These are phyloP conservation scores for Grigorovia jiainica DNA, from an alignment of 805 yeast species.

Conservation along the genomic window DNA sequence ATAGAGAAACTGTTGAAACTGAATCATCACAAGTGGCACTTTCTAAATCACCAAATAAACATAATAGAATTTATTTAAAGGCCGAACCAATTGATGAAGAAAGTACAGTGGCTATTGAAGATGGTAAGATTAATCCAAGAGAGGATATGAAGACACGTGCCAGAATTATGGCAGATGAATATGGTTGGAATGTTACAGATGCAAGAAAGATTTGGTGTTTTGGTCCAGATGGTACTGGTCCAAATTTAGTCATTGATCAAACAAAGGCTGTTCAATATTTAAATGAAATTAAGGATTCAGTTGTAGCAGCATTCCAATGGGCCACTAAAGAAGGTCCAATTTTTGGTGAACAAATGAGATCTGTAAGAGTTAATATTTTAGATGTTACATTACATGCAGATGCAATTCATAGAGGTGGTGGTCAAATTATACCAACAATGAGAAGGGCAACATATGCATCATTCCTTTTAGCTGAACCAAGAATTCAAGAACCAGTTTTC, in stretches of 20 bases:
- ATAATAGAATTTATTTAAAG: conserved; percentile 97
- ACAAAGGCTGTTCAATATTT: conserved; percentile 99
- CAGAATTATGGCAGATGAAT: conserved; percentile 96
- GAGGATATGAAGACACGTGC: conserved; percentile 99
- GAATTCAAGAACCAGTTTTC: conserved; percentile 98
- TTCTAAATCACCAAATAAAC: conserved; percentile 99
- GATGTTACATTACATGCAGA: conserved; percentile 99
- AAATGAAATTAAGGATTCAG: conserved; percentile 97
- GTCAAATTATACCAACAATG: conserved; percentile 99
- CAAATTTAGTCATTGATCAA: conserved; percentile 97
- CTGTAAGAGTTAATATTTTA: conserved; percentile 92
- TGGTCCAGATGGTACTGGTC: conserved; percentile 99
- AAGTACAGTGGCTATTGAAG: conserved; percentile 82
- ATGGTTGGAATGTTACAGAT: conserved; percentile 98
- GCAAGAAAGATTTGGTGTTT: conserved; percentile 99
- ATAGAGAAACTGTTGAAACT: conserved; percentile 95
- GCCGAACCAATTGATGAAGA: conserved; percentile 96
- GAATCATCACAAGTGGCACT: conserved; percentile 93
- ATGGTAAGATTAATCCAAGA: conserved; percentile 84
- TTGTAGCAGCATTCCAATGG: conserved; percentile 99
- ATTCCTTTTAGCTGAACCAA: conserved; percentile 95
- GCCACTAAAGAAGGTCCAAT: conserved; percentile 99
- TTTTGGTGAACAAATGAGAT: conserved; percentile 92
- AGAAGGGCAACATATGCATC: conserved; percentile 99
- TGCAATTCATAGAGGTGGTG: conserved; percentile 99